phyloP scores from a whole-genome alignment of 2,329 filamentous ascomycete genomes.

The Aureobasidium sp. region DNA sequence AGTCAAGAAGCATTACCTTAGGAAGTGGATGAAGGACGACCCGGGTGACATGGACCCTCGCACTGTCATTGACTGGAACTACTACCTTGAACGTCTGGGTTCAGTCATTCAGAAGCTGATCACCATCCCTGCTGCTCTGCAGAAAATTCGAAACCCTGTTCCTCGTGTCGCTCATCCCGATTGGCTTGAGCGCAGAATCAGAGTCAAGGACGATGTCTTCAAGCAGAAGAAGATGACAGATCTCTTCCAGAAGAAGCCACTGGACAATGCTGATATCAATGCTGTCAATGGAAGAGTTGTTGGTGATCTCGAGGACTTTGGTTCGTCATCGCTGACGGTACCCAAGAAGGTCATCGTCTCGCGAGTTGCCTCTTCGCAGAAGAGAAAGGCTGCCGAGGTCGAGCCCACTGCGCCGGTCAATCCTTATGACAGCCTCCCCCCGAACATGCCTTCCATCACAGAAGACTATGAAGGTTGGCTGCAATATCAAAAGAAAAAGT shows the following conservation, averaged over 20 bases:
- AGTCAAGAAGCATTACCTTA: conserved; percentile 80
- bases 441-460: conserved; percentile 74
- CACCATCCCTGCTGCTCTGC: conserved; percentile 92
- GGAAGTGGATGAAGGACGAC: conserved; percentile 94
- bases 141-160: conserved; percentile 91
- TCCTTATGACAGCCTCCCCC: conserved; percentile 74
- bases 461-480: conserved; percentile 85
- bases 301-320: conserved; percentile 51
- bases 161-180: conserved; percentile 91
- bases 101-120: conserved; percentile 99
- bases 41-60: conserved; percentile 85
- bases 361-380: conserved; percentile 34
- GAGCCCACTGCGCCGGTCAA: conserved; percentile 55
- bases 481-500: conserved; percentile 95
- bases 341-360: conserved; percentile 41
- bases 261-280: conserved; percentile 66
- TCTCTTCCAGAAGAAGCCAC: conserved; percentile 66
- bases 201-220: conserved; percentile 91
- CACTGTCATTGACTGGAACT: conserved; percentile 88
- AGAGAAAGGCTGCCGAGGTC: conserved; percentile 42
- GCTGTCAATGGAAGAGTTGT: conserved; percentile 48
- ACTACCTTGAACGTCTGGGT: conserved; percentile 90
- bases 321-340: conserved; percentile 29
- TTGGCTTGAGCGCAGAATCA: conserved; percentile 90
- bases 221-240: conserved; percentile 99